Evolutionary conservation across 495 filamentous ascomycete genomes (phyloP), one percentile per base, ranked within the genome.

Genomic region (Astrothelium macrocarpum): DNA sequence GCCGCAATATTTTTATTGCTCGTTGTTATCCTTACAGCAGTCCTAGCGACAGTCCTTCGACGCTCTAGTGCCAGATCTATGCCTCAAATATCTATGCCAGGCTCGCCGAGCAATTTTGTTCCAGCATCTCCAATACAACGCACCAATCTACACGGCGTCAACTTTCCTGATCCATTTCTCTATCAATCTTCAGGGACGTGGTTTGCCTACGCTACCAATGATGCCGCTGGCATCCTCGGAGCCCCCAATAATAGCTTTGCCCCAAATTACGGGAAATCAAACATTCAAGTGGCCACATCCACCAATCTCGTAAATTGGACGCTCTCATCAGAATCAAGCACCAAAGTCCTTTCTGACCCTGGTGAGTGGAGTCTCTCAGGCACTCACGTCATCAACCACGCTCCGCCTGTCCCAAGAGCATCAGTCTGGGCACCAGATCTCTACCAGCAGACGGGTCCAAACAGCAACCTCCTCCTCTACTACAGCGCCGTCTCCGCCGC

Each of bases 161-260:
- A 72, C 62, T 72, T 72, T 46, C 68, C 71, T 2, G 68, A 72
- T 61, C 71, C 71, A 16, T 36, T 53, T n/a, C 20, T 72, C 43
- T 59, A 66, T 7, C 45, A 66, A 20, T n/a, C 63, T 32, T 66
- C 71, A 18, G 67, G 65, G 18, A 66, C 58, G 1, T 72, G 59
- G 58, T 72, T 67, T 53, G 69, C 65, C 31, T 67, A 66, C 63
- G 71, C 53, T 9, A 71, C 71, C n/a, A 72, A 71, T 63, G 67
- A 68, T 59, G 67, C 67, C 1, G 70, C 68, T n/a, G 70, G 70
- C 14, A 63, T 71, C 39, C 61, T 71, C 12, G 11, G 68, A 18
- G 53, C 36, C 31, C 56, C 65, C 1, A 28, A 45, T 3, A 64
- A 63, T 45, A 43, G 32, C 23, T 45, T 64, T 14, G 32, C 45